Percentiles rank a stretch among this genome's conserved stretches.
phyloP scores from a whole-genome alignment of 129 eudicot species.

The Pseudognaphalium luteoalbum region DNA sequence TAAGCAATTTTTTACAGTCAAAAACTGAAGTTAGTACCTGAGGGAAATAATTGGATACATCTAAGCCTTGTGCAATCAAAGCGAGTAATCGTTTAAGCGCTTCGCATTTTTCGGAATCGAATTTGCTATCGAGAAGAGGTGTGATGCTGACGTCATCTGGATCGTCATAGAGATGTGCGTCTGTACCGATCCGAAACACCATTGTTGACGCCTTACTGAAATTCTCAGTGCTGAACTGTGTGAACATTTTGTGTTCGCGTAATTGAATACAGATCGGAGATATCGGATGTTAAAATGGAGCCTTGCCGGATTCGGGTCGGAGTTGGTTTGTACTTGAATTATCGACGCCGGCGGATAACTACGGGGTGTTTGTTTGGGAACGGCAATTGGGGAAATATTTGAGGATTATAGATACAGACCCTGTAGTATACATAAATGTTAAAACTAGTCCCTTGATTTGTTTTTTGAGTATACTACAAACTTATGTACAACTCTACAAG shows the following conservation, averaged over 20 bases:
- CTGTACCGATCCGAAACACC: slow-evolving; percentile 95
- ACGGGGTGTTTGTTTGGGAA: background rate
- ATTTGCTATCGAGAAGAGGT: slow-evolving; percentile 90
- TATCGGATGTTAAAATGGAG: background rate
- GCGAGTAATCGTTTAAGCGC: slow-evolving; percentile 96
- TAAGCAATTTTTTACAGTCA: background rate
- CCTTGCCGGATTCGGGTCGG: slow-evolving; percentile 22
- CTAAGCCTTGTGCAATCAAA: slow-evolving; percentile 93
- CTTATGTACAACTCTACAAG: too few relatives aligned
- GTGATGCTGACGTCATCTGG: slow-evolving; percentile 91
- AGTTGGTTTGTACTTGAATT: slow-evolving; percentile 5
- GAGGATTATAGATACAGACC: background rate
- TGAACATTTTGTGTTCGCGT: slow-evolving; percentile 49
- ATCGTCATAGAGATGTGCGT: slow-evolving; percentile 95
- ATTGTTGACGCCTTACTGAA: slow-evolving; percentile 85
- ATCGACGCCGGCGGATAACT: slow-evolving; percentile 27
- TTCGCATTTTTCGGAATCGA: slow-evolving; percentile 93
- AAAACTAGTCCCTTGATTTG: background rate
- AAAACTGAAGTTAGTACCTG: slow-evolving; percentile 52
- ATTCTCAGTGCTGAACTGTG: slow-evolving; percentile 86
- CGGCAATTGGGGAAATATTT: background rate
- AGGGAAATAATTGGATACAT: slow-evolving; percentile 92
- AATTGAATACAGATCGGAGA: slow-evolving; percentile 20
- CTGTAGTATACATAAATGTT: background rate
- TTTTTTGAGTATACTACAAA: background rate